Evolutionary conservation across 2,329 filamentous ascomycete species (phyloP), one percentile per base, ranked within the genome.

Genomic region (Colletotrichum destructivum): DNA sequence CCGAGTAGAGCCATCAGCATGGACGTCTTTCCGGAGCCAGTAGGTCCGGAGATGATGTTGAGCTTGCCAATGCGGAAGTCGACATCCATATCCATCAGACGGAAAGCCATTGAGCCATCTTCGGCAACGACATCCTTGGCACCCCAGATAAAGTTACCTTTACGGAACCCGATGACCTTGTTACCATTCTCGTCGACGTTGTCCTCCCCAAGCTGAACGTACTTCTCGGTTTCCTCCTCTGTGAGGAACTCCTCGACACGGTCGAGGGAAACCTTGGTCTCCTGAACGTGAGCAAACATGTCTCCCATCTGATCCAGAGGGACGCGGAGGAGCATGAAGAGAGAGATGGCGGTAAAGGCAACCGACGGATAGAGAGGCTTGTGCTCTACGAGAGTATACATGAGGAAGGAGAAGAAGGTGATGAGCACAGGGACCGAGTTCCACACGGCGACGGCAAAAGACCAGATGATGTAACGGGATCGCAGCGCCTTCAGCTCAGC

Each of bases 251-350:
- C 93, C 79, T 99, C 96, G 9, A 99, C 94, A 86, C 96, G 95
- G 78, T 98, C 95, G 62, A 99, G 91, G 0, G 96, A 99, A 23
- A 99, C 96, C 84, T 97, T 97, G 31, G 95, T 94, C 82, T 99
- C 96, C 83, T 98, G 95, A 4, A 99, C 95, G 83, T 98, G 96
- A 13, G 96, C 96, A 78, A 98, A 93, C 96, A 99, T 99, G 82
- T 99, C 96, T 62, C 96, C 96, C 65, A 99, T 88, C 83, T 98
- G 96, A 81, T 99, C 96, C 56, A 99, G 86, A 5, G 96, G 96
- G 64, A 98, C 94, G 59, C 96, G 92, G 16, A 99, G 90, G 51
- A 99, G 90, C 80, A 95, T 95, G 81, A 99, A 99, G 74, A 99
- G 91, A 0, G 96, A 98, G 65, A 99, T 91, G 47, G 96, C 95